These are phyloP conservation scores for Penstemon eatonii DNA, from an alignment of 257 asterid species.

Conservation along the genomic window DNA sequence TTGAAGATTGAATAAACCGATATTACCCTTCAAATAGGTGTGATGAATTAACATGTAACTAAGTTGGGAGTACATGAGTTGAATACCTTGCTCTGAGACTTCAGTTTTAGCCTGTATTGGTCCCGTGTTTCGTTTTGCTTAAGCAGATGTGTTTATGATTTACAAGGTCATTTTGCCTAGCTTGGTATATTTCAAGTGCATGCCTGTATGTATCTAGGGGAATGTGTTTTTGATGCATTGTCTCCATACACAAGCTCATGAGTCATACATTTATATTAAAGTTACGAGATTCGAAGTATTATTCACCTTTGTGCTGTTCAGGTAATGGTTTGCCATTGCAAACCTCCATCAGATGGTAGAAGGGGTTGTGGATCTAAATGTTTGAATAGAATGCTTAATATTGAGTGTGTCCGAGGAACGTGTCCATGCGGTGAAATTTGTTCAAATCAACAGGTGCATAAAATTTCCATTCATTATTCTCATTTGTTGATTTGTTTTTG, in stretches of 20 bases:
- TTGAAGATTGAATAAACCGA: neutral
- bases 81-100: no score
- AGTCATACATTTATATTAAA: neutral
- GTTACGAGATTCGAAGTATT: no score
- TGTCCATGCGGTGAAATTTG: constrained; percentile 88
- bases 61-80: neutral
- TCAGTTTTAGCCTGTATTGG: no score
- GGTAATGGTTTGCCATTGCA: constrained; percentile 98
- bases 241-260: neutral
- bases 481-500: neutral
- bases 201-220: neutral
- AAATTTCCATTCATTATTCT: constrained; percentile 1
- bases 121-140: no score
- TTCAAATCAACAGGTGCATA: constrained; percentile 82
- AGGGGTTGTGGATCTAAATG: constrained; percentile 80
- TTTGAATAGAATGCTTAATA: constrained; percentile 85
- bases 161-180: constrained; percentile 12
- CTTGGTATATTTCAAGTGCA: constrained; percentile 14
- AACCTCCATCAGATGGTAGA: constrained; percentile 66
- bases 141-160: no score
- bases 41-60: constrained; percentile 12
- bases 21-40: neutral
- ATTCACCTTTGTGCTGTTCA: constrained; percentile 33
- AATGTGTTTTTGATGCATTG: neutral
- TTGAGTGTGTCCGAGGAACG: constrained; percentile 83